Percentiles rank a stretch among this genome's conserved stretches.
Conservation (phyloP, 306 rosid species). For the Ochetophila trinervis region DNA sequence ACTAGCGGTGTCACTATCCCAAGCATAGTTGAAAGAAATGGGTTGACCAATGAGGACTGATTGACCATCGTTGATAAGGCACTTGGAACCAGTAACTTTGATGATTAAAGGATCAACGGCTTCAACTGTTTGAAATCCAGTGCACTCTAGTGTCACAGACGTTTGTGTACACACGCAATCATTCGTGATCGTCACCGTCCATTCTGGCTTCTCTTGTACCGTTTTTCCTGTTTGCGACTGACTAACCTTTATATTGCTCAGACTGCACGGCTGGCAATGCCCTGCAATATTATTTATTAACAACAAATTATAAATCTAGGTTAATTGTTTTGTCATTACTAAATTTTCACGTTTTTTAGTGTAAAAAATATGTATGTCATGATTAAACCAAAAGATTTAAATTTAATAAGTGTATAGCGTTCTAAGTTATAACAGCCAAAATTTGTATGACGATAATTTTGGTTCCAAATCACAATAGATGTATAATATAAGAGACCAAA, state of each 20-base stretch:
- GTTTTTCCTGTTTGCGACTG: constrained; percentile 28
- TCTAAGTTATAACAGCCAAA: too few species aligned
- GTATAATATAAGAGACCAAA: too few species aligned
- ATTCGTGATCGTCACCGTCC: constrained; percentile 32
- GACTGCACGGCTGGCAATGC: constrained; percentile 11
- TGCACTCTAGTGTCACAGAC: constrained; percentile 21
- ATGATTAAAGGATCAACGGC: constrained; percentile 32
- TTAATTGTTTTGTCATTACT: too few species aligned
- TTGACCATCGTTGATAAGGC: constrained; percentile 36
- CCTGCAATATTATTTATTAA: too few species aligned
- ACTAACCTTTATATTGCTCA: constrained; percentile 2
- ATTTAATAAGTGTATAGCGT: too few species aligned
- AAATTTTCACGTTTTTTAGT: too few species aligned
- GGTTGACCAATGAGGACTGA: background rate
- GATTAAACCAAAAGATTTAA: too few species aligned
- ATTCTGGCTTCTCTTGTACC: constrained; percentile 28
- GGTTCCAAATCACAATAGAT: too few species aligned
- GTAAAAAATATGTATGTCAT: too few species aligned
- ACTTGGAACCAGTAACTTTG: background rate
- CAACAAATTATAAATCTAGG: too few species aligned
- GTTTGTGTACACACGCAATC: constrained; percentile 28
- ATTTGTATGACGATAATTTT: too few species aligned
- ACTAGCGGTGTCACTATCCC: constrained; percentile 6
- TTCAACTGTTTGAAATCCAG: constrained; percentile 25
- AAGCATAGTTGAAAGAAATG: constrained; percentile 17